A percentile compares a stretch with the other conserved stretches of the same genome.
Evolutionary conservation across 1,284 basidiomycete species (phyloP).

Genomic region (Moesziomyces sp.): DNA sequence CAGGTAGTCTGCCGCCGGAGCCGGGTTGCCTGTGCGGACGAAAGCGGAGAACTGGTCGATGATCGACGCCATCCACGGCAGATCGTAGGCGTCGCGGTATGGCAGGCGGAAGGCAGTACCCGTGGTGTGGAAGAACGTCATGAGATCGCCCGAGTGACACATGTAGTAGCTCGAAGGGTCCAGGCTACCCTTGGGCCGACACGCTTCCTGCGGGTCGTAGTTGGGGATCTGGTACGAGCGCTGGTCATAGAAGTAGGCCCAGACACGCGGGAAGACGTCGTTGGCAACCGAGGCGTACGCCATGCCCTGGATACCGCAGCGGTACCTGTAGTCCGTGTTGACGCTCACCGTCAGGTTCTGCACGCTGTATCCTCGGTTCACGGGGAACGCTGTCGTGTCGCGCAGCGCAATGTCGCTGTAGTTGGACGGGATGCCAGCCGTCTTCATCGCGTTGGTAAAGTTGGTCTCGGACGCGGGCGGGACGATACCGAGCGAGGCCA

Average conservation of each 20-base stretch:
- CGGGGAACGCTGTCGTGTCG: conserved; percentile 33
- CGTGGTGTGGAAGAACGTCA: conserved; percentile 37
- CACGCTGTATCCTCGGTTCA: conserved; percentile 20
- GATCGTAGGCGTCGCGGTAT: conserved; percentile 34
- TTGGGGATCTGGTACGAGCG: conserved; percentile 41
- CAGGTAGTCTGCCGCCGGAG: conserved; percentile 20
- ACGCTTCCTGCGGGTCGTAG: conserved; percentile 36
- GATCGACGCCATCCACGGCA: conserved; percentile 31
- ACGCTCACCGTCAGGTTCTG: conserved; percentile 39
- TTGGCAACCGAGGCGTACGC: conserved; percentile 40
- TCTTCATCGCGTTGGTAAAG: conserved; percentile 37
- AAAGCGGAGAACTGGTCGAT: conserved; percentile 44
- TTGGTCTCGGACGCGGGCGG: conserved; percentile 38
- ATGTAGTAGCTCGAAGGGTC: conserved; percentile 38
- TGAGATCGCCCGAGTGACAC: conserved; percentile 48
- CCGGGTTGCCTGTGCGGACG: conserved; percentile 35
- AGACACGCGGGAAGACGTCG: conserved; percentile 41
- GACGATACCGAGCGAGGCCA: conserved; percentile 46
- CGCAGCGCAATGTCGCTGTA: conserved; percentile 37
- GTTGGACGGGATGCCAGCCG: conserved; percentile 37
- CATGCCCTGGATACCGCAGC: conserved; percentile 44
- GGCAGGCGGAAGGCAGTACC: conserved; percentile 31
- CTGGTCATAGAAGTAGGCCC: conserved; percentile 37
- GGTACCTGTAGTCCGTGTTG: conserved; percentile 40
- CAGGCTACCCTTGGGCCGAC: conserved; percentile 21